These are phyloP conservation scores for Solanum verrucosum DNA, from an alignment of 257 asterid species.

Conservation along the genomic window DNA sequence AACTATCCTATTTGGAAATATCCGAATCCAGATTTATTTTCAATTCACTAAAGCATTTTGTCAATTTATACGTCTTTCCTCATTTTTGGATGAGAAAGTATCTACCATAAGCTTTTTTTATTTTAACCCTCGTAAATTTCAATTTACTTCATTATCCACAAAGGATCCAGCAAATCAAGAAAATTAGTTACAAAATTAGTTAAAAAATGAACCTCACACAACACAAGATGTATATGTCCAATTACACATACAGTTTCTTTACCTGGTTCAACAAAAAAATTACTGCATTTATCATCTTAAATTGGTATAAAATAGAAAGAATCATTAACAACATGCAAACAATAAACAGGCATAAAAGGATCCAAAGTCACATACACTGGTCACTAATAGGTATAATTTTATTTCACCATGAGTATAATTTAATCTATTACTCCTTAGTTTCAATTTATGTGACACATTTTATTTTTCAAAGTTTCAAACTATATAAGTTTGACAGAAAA, in stretches of 20 bases:
- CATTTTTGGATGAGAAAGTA: neutral
- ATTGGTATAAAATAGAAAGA: neutral
- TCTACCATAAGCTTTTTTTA: neutral
- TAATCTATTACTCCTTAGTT: neutral
- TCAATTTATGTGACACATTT: neutral
- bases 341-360: neutral
- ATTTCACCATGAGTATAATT: neutral
- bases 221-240: neutral
- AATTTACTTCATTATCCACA: neutral
- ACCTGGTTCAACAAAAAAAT: neutral
- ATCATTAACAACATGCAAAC: neutral
- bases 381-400: neutral
- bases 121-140: neutral
- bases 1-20: too few species aligned
- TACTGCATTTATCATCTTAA: neutral
- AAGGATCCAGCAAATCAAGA: neutral
- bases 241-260: neutral
- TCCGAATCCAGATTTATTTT: neutral
- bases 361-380: neutral
- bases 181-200: neutral
- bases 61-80: neutral
- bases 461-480: neutral
- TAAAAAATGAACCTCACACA: neutral
- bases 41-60: neutral
- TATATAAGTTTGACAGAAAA: neutral